phyloP scores from a whole-genome alignment of 1,284 basidiomycete species.

The Malassezia sympodialis region DNA sequence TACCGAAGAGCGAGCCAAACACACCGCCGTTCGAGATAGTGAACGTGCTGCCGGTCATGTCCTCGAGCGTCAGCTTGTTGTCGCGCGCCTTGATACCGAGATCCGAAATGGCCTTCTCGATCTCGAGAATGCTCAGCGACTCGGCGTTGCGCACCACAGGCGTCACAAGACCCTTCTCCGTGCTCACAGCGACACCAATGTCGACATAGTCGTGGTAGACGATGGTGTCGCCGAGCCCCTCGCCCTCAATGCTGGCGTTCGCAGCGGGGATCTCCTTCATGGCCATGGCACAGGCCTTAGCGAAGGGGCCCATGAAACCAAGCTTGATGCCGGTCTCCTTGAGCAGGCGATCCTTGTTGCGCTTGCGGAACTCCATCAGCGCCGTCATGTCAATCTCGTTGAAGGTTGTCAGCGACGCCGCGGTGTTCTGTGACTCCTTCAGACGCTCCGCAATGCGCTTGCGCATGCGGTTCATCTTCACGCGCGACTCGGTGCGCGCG shows the following conservation, averaged over 20 bases:
- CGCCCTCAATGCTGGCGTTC: constrained; percentile 79
- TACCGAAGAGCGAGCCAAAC: constrained; percentile 91
- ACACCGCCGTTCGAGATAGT: constrained; percentile 99
- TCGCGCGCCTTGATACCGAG: constrained; percentile 92
- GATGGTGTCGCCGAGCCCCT: constrained; percentile 65
- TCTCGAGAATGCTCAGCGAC: constrained; percentile 72
- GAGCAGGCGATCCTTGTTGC: constrained; percentile 85
- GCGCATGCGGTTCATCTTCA: constrained; percentile 63
- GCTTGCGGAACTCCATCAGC: constrained; percentile 81
- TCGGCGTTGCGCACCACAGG: constrained; percentile 90
- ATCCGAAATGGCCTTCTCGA: constrained; percentile 81
- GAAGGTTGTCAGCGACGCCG: constrained; percentile 93
- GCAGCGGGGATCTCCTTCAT: constrained; percentile 86
- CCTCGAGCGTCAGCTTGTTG: constrained; percentile 81
- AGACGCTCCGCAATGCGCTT: constrained; percentile 90
- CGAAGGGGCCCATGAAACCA: constrained; percentile 96
- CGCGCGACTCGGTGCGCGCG: constrained; percentile 72
- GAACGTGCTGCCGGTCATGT: constrained; percentile 81
- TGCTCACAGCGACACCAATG: constrained; percentile 73
- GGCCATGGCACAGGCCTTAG: constrained; percentile 73
- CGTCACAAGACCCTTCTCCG: constrained; percentile 92
- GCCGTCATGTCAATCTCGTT: constrained; percentile 99
- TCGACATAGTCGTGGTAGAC: constrained; percentile 76
- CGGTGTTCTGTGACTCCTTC: constrained; percentile 95
- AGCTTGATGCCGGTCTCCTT: constrained; percentile 93